phyloP scores from a whole-genome alignment of 441 rosid genomes.

The Arabidopsis lyrata region DNA sequence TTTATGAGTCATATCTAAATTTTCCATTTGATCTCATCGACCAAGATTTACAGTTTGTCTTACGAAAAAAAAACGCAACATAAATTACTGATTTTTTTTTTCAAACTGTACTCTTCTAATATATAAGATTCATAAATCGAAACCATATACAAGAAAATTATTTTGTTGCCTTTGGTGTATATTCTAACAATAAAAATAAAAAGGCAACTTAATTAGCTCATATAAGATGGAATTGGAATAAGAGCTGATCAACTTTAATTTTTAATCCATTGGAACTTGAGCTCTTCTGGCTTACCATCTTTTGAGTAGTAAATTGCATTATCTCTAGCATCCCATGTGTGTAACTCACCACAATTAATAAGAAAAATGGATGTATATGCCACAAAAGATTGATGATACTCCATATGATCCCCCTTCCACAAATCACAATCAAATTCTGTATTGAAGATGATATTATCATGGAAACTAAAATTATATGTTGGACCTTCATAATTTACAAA shows the following conservation, averaged over 20 bases:
- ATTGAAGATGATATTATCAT: background rate
- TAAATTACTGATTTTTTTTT: too few relatives aligned
- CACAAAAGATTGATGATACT: background rate
- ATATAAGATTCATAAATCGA: background rate
- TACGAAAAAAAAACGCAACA: too few relatives aligned
- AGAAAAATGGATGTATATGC: background rate
- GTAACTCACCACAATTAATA: slow-evolving; percentile 3
- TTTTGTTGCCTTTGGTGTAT: background rate
- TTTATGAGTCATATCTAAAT: background rate
- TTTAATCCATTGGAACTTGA: background rate
- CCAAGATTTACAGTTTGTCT: background rate
- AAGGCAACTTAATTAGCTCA: background rate
- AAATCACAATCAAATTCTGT: background rate
- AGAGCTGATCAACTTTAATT: background rate
- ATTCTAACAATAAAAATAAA: background rate
- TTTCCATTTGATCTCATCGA: background rate
- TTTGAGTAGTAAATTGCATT: slow-evolving; percentile 11
- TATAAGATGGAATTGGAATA: background rate
- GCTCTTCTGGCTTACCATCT: background rate
- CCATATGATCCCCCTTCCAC: background rate
- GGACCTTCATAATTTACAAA: slow-evolving; percentile 5
- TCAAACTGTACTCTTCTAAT: background rate
- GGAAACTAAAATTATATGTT: slow-evolving; percentile 11
- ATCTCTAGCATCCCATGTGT: slow-evolving; percentile 12
- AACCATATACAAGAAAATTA: background rate